phyloP scores from a whole-genome alignment of 2,329 filamentous ascomycete species.

The Cladophialophora psammophila region DNA sequence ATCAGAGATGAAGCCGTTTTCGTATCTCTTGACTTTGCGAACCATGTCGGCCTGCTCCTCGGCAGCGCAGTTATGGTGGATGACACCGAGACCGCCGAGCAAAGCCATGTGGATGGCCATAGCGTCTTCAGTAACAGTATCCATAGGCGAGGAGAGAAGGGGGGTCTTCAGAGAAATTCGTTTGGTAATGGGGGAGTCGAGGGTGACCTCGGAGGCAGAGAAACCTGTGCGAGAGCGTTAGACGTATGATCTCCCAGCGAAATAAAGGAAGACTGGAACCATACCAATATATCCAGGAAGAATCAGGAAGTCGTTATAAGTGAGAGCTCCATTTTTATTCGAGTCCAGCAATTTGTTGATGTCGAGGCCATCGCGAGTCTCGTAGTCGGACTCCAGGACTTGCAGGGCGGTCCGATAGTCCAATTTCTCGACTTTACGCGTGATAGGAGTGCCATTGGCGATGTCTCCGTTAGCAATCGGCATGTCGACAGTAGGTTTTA shows the following conservation, averaged over 20 bases:
- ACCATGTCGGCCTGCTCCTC: slow-evolving; percentile 99
- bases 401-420: slow-evolving; percentile 80
- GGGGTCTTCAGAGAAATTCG: slow-evolving; percentile 95
- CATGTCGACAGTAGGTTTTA: slow-evolving; percentile 62
- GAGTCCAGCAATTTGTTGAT: slow-evolving; percentile 88
- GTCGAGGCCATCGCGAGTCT: slow-evolving; percentile 82
- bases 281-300: slow-evolving; percentile 93
- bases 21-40: slow-evolving; percentile 97
- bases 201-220: slow-evolving; percentile 82
- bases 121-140: slow-evolving; percentile 98
- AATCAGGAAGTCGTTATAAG: slow-evolving; percentile 98
- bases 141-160: slow-evolving; percentile 98
- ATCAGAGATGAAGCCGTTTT: slow-evolving; percentile 98
- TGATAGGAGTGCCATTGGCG: slow-evolving; percentile 58
- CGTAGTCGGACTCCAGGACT: slow-evolving; percentile 78
- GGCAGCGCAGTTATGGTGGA: slow-evolving; percentile 99
- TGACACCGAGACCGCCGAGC: slow-evolving; percentile 72
- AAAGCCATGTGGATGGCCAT: slow-evolving; percentile 92
- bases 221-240: slow-evolving; percentile 66
- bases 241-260: slow-evolving; percentile 18
- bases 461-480: slow-evolving; percentile 72
- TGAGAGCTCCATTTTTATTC: slow-evolving; percentile 88
- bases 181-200: slow-evolving; percentile 94
- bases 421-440: slow-evolving; percentile 64
- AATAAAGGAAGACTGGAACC: slow-evolving; percentile 30